Evolutionary conservation across 306 rosid genomes (phyloP).

Genomic region (Rosa multiflora): DNA sequence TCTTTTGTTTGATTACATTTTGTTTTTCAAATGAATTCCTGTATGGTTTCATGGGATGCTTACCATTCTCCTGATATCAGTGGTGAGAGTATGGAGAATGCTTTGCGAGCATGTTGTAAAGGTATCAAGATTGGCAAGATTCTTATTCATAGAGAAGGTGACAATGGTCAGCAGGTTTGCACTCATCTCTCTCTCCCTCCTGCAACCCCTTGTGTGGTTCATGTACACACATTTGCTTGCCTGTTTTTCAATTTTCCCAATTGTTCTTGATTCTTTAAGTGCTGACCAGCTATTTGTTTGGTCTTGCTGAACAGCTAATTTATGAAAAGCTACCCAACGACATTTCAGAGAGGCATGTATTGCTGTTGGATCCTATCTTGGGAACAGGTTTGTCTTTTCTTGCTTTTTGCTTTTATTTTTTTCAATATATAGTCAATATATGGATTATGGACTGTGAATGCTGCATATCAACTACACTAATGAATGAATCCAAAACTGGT

Average conservation of each 20-base stretch:
- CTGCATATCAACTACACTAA: neutral
- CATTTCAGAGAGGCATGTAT: constrained; percentile 94
- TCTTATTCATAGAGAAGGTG: constrained; percentile 99
- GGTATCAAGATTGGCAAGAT: constrained; percentile 99
- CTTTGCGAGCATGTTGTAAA: constrained; percentile 97
- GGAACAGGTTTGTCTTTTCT: constrained; percentile 82
- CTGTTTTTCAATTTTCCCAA: neutral
- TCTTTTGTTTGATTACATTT: neutral
- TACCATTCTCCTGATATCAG: constrained; percentile 39
- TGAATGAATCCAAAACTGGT: neutral
- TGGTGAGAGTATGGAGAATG: constrained; percentile 99
- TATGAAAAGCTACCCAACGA: constrained; percentile 92
- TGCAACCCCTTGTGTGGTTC: neutral
- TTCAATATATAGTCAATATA: neutral
- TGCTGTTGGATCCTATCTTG: constrained; percentile 91
- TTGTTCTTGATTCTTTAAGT: constrained; percentile 22
- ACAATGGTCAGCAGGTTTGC: constrained; percentile 95
- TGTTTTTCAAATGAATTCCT: neutral
- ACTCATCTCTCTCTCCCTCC: constrained; percentile 15
- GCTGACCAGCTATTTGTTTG: constrained; percentile 50
- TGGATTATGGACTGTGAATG: constrained; percentile 4
- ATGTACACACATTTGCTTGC: neutral
- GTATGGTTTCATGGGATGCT: constrained; percentile 7
- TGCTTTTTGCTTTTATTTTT: neutral
- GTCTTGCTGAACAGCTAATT: constrained; percentile 62